phyloP scores from a whole-genome alignment of 768 basidiomycete genomes.

The Collybia sordida region DNA sequence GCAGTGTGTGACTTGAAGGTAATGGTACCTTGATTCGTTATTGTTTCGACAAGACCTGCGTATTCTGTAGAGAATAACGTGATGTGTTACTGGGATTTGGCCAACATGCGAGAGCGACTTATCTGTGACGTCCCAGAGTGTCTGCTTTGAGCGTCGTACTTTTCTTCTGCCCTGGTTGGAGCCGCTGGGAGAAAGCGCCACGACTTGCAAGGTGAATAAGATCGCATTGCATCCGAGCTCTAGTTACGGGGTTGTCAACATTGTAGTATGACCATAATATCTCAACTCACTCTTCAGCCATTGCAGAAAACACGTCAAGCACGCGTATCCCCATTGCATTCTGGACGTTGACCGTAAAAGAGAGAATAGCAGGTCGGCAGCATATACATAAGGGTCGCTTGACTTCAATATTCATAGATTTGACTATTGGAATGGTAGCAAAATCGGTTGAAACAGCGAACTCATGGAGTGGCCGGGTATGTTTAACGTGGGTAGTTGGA shows the following conservation, averaged over 20 bases:
- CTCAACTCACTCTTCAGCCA: constrained; percentile 12
- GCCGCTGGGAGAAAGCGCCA: constrained; percentile 13
- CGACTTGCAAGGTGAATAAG: constrained; percentile 10
- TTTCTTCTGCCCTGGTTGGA: constrained; percentile 12
- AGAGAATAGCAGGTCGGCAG: neutral
- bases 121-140: constrained; percentile 14
- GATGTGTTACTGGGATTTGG: neutral
- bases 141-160: constrained; percentile 13
- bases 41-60: neutral
- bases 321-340: constrained; percentile 16
- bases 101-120: neutral
- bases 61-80: neutral
- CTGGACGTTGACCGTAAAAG: constrained; percentile 4
- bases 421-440: constrained; percentile 12
- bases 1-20: neutral
- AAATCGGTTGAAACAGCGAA: constrained; percentile 10
- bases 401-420: constrained; percentile 5
- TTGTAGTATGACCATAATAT: neutral
- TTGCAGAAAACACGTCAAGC: constrained; percentile 12
- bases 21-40: neutral
- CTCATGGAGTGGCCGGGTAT: neutral
- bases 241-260: neutral
- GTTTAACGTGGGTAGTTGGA: too few relatives aligned
- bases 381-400: neutral
- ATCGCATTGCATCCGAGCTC: constrained; percentile 13